phyloP scores from a whole-genome alignment of 2,329 filamentous ascomycete species.

The Aspergillus aculeatus region DNA sequence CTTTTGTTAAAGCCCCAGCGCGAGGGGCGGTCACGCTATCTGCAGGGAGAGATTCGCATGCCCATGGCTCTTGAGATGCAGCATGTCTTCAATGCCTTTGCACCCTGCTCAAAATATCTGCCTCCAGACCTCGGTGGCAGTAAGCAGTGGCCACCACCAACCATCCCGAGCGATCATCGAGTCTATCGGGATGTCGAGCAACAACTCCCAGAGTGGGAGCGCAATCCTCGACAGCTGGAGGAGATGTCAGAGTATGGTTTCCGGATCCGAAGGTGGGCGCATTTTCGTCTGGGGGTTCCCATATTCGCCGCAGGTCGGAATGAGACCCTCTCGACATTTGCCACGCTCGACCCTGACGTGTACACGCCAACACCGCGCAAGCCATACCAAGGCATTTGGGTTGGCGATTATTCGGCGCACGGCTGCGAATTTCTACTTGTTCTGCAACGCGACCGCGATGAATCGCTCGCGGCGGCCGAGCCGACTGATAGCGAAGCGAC shows the following conservation, averaged over 20 bases:
- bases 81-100: conserved; percentile 64
- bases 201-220: conserved; percentile 45
- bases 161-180: conserved; percentile 63
- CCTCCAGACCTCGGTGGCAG: conserved; percentile 46
- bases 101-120: conserved; percentile 57
- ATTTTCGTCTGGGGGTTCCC: conserved; percentile 56
- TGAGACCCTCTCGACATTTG: conserved; percentile 61
- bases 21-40: conserved; percentile 22
- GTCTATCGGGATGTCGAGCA: conserved; percentile 52
- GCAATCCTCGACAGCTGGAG: conserved; percentile 52
- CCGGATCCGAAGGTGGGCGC: conserved; percentile 72
- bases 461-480: conserved; percentile 45
- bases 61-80: conserved; percentile 54
- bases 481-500: conserved; percentile 41
- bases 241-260: conserved; percentile 71
- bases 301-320: conserved; percentile 25
- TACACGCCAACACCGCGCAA: conserved; percentile 79
- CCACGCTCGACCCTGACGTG: conserved; percentile 69
- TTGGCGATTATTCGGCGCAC: conserved; percentile 84
- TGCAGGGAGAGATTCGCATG: conserved; percentile 50
- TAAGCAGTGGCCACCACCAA: conserved; percentile 72
- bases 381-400: conserved; percentile 88
- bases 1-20: conserved; percentile 52
- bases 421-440: conserved; percentile 86
- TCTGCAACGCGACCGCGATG: conserved; percentile 62